A percentile compares a stretch with the other conserved stretches of the same genome.
phyloP scores from a whole-genome alignment of 208 protist genomes.

The Wallacemonas sp. region DNA sequence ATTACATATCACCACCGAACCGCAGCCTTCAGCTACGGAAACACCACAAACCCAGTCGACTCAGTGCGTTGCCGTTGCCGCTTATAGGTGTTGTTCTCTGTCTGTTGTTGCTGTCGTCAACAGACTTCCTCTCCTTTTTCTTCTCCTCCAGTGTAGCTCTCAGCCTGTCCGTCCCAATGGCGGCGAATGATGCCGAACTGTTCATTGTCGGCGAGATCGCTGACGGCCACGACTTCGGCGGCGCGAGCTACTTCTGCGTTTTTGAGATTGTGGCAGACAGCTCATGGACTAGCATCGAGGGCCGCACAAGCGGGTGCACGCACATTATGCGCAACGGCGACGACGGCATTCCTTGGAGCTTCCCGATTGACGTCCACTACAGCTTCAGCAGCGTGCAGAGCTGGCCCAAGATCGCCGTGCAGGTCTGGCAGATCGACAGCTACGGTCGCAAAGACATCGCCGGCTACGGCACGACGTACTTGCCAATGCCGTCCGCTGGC shows the following conservation, averaged over 20 bases:
- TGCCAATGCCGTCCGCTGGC: conserved; percentile 57
- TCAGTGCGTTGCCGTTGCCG: too few relatives aligned
- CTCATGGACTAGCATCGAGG: conserved; percentile 77
- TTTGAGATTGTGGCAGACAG: conserved; percentile 79
- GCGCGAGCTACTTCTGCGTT: conserved; percentile 74
- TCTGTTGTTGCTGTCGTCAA: too few relatives aligned
- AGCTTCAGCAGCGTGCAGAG: conserved; percentile 69
- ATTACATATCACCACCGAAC: too few relatives aligned
- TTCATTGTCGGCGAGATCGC: conserved; percentile 86
- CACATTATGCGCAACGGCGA: conserved; percentile 73
- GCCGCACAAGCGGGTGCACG: conserved; percentile 71
- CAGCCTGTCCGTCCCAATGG: too few relatives aligned
- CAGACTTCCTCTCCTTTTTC: too few relatives aligned
- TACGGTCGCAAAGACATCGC: conserved; percentile 87
- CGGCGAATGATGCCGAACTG: conserved; percentile 61
- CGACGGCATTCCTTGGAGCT: conserved; percentile 67
- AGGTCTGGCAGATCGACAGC: conserved; percentile 88
- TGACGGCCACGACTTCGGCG: conserved; percentile 63
- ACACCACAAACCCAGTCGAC: too few relatives aligned
- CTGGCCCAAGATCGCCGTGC: conserved; percentile 89
- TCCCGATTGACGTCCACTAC: conserved; percentile 88
- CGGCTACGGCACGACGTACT: conserved; percentile 84
- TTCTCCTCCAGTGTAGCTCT: too few relatives aligned
- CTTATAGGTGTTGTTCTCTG: too few relatives aligned
- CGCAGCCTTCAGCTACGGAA: too few relatives aligned